Evolutionary conservation across 257 asterid species (phyloP).

Genomic region (Avicennia marina): DNA sequence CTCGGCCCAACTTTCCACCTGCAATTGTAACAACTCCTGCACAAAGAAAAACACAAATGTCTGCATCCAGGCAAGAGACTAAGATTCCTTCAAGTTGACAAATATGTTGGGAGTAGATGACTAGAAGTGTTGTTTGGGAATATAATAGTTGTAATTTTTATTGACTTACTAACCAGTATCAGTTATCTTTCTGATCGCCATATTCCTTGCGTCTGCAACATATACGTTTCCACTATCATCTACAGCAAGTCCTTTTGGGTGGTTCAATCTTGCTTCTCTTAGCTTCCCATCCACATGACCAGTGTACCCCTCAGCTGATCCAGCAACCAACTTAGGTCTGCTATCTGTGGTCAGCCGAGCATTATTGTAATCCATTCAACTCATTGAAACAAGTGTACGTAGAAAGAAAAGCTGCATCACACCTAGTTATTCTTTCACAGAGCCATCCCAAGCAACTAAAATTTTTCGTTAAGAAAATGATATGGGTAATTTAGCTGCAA

Average conservation of each 20-base stretch:
- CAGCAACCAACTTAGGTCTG: constrained; percentile 79
- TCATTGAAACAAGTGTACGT: too few relatives aligned
- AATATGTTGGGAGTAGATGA: not conserved
- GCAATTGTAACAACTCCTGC: constrained; percentile 92
- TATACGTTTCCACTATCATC: constrained; percentile 83
- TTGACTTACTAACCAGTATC: too few relatives aligned
- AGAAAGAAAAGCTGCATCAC: not conserved
- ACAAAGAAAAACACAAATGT: not conserved
- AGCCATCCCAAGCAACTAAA: too few relatives aligned
- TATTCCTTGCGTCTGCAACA: constrained; percentile 87
- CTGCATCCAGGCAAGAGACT: not conserved
- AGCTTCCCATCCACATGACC: constrained; percentile 94
- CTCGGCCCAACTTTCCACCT: constrained; percentile 74
- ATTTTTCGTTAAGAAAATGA: too few relatives aligned
- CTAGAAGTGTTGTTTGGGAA: too few relatives aligned
- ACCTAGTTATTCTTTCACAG: too few relatives aligned
- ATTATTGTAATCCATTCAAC: not conserved
- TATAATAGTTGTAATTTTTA: too few relatives aligned
- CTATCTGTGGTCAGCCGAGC: constrained; percentile 54
- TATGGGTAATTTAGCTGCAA: too few relatives aligned
- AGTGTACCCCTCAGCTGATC: constrained; percentile 84
- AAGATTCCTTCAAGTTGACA: not conserved
- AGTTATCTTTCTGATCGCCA: constrained; percentile 85
- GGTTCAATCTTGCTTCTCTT: constrained; percentile 86
- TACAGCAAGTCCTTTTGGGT: constrained; percentile 78